Evolutionary conservation across 768 basidiomycete species (phyloP).

Genomic region (Tulasnella sp.): DNA sequence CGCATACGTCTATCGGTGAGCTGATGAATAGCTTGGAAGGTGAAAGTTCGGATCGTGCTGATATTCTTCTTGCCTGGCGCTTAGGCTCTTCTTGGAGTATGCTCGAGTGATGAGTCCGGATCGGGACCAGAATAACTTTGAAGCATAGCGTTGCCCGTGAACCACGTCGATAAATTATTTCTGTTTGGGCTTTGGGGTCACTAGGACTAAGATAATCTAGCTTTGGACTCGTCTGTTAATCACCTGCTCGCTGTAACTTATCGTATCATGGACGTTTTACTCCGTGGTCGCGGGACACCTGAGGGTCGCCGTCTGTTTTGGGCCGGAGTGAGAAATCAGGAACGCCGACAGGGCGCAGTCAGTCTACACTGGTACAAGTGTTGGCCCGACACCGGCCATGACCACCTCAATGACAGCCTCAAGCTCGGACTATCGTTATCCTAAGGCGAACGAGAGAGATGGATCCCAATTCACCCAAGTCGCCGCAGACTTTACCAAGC

Average conservation of each 20-base stretch:
- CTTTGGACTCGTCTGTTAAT: neutral
- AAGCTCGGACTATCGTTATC: neutral
- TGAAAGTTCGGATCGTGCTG: neutral
- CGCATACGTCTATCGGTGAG: slow-evolving; percentile 57
- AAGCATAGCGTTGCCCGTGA: neutral
- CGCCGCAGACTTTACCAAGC: slow-evolving; percentile 17
- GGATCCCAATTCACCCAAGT: neutral
- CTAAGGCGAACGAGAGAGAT: neutral
- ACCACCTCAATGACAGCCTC: neutral
- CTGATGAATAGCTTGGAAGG: neutral
- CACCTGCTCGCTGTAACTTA: neutral
- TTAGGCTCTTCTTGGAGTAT: slow-evolving; percentile 53
- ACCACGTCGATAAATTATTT: neutral
- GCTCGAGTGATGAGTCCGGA: slow-evolving; percentile 50
- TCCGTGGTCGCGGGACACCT: too few relatives aligned
- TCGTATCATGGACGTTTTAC: neutral
- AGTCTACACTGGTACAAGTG: neutral
- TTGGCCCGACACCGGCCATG: neutral
- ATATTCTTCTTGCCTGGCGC: neutral
- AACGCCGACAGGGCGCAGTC: neutral
- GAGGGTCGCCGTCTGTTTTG: neutral
- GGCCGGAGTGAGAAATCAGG: neutral
- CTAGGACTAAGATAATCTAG: neutral
- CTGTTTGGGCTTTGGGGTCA: neutral
- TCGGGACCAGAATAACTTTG: slow-evolving; percentile 41